Conservation (phyloP, 2,329 filamentous ascomycete species). For the Aspergillus hortae region DNA sequence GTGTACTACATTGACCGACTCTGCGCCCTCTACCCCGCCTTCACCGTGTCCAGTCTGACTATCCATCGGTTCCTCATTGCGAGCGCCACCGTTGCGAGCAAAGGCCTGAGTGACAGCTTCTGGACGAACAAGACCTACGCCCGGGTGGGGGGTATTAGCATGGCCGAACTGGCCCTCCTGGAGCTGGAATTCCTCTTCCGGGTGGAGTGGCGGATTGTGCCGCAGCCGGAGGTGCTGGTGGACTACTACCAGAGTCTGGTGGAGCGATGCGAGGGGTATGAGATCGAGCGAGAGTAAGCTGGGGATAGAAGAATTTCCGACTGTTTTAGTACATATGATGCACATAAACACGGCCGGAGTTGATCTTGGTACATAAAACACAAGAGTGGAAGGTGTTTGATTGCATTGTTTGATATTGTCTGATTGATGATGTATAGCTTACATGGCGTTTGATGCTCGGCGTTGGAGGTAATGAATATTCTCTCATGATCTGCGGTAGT, state of each 20-base stretch:
- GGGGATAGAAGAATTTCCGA: background rate
- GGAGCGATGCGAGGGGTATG: slow-evolving; percentile 60
- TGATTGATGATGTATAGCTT: background rate
- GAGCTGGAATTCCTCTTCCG: slow-evolving; percentile 91
- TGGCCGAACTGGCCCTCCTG: slow-evolving; percentile 82
- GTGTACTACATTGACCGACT: slow-evolving; percentile 98
- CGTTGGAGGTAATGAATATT: background rate
- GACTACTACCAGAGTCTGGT: slow-evolving; percentile 91
- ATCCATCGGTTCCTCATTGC: slow-evolving; percentile 97
- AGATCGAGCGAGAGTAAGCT: slow-evolving; percentile 41
- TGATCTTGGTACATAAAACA: slow-evolving; percentile 13
- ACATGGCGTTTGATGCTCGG: slow-evolving; percentile 1
- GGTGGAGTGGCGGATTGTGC: slow-evolving; percentile 95
- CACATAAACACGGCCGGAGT: slow-evolving; percentile 17
- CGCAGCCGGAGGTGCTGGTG: slow-evolving; percentile 85
- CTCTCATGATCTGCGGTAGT: background rate
- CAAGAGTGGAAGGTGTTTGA: background rate
- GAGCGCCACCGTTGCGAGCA: slow-evolving; percentile 90
- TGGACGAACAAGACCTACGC: slow-evolving; percentile 99
- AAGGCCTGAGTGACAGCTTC: slow-evolving; percentile 93
- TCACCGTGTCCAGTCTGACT: slow-evolving; percentile 93
- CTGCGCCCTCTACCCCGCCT: slow-evolving; percentile 86
- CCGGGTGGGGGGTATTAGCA: slow-evolving; percentile 84
- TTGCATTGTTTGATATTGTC: background rate
- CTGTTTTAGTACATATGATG: slow-evolving; percentile 13